Percentiles rank a stretch among this genome's conserved stretches.
phyloP scores from a whole-genome alignment of 352 stramenopile genomes.

The Phytophthora macrochlamydospora region DNA sequence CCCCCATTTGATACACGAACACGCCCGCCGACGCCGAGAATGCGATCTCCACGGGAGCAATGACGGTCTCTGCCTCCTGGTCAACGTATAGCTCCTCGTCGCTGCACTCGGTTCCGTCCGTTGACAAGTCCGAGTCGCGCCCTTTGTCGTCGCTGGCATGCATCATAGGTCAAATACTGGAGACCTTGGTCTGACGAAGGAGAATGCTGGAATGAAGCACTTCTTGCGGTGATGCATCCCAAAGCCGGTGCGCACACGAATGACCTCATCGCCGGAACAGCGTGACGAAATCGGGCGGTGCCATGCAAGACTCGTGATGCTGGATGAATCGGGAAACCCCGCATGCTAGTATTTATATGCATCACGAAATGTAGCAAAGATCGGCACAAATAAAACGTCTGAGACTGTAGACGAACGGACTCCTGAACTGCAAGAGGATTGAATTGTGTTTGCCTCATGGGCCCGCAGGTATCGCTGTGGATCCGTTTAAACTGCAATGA shows the following conservation, averaged over 20 bases:
- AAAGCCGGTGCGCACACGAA: slow-evolving; percentile 13
- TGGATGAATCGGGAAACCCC: not conserved
- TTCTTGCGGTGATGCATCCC: slow-evolving; percentile 1
- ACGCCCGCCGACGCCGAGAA: slow-evolving; percentile 71
- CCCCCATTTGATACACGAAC: slow-evolving; percentile 80
- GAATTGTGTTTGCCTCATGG: too few species aligned
- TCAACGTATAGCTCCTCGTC: slow-evolving; percentile 42
- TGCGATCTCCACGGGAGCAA: slow-evolving; percentile 57
- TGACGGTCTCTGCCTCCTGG: not conserved
- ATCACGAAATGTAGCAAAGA: too few species aligned
- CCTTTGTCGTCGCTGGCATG: slow-evolving; percentile 10
- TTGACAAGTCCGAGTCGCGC: slow-evolving; percentile 16
- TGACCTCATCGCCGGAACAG: slow-evolving; percentile 7
- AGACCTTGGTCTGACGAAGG: slow-evolving; percentile 2
- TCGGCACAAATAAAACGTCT: too few species aligned
- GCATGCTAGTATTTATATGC: too few species aligned
- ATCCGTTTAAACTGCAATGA: too few species aligned
- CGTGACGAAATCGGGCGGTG: slow-evolving; percentile 22
- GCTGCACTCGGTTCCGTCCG: slow-evolving; percentile 30
- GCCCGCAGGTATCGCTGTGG: too few species aligned
- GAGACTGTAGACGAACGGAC: too few species aligned
- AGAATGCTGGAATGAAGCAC: not conserved
- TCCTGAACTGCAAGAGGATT: too few species aligned
- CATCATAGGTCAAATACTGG: slow-evolving; percentile 6
- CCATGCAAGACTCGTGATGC: not conserved